Conservation (phyloP, 495 filamentous ascomycete genomes). For the Acidiella bohemica region DNA sequence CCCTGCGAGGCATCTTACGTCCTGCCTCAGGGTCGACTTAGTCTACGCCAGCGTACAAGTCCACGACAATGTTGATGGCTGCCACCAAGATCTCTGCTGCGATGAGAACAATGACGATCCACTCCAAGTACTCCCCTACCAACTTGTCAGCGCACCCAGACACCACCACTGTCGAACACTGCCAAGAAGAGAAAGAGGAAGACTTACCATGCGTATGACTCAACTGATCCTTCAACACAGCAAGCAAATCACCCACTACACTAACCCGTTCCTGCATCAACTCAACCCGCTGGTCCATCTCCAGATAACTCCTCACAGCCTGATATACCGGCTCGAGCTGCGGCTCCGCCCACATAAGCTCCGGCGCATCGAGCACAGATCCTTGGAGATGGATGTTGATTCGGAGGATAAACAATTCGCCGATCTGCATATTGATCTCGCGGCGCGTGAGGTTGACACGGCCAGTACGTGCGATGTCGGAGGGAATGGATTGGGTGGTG, state of each 20-base stretch:
- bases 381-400: constrained; percentile 98
- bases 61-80: constrained; percentile 87
- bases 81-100: constrained; percentile 93
- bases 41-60: constrained; percentile 86
- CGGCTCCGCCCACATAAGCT: constrained; percentile 96
- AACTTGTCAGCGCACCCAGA: not conserved
- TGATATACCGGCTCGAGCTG: constrained; percentile 91
- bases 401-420: constrained; percentile 88
- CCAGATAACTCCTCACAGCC: constrained; percentile 84
- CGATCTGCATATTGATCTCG: constrained; percentile 97
- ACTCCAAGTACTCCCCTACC: constrained; percentile 64
- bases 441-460: constrained; percentile 69
- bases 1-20: constrained; percentile 16
- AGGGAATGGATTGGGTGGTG: constrained; percentile 75
- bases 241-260: constrained; percentile 87
- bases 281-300: constrained; percentile 93
- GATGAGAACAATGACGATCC: constrained; percentile 91
- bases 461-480: constrained; percentile 79
- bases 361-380: constrained; percentile 89
- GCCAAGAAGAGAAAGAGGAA: not conserved
- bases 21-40: no score
- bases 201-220: constrained; percentile 71
- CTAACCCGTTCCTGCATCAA: constrained; percentile 79
- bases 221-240: constrained; percentile 90
- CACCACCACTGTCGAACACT: not conserved